phyloP scores from a whole-genome alignment of 148 eudicot genomes.

The Spergularia marina region DNA sequence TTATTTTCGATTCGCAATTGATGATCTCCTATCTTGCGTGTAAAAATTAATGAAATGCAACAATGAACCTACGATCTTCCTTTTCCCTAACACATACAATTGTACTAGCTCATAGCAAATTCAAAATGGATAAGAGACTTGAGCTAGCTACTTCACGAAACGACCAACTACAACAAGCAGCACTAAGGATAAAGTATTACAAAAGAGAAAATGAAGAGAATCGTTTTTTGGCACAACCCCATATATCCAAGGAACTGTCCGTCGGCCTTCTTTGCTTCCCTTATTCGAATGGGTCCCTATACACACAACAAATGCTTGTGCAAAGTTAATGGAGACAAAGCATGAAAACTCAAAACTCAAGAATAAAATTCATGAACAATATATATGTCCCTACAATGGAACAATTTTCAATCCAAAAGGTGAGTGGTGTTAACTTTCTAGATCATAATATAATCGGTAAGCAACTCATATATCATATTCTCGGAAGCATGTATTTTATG shows the following conservation, averaged over 20 bases:
- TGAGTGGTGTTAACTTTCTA: not conserved
- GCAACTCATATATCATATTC: too few species aligned
- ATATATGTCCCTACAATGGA: constrained; percentile 14
- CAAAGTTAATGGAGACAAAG: constrained; percentile 19
- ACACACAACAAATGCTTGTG: not conserved
- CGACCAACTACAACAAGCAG: constrained; percentile 3
- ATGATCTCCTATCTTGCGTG: too few species aligned
- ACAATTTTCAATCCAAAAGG: not conserved
- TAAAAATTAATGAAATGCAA: too few species aligned
- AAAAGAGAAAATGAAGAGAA: constrained; percentile 18
- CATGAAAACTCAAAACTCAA: not conserved
- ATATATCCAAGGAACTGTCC: constrained; percentile 21
- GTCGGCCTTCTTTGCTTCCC: not conserved
- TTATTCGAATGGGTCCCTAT: constrained; percentile 7
- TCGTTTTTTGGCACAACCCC: constrained; percentile 22
- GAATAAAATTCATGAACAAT: not conserved
- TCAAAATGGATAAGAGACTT: not conserved
- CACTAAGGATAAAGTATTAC: not conserved
- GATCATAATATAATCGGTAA: not conserved
- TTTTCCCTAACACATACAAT: too few species aligned
- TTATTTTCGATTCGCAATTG: too few species aligned
- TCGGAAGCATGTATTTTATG: too few species aligned
- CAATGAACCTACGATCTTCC: too few species aligned
- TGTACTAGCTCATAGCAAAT: not conserved
- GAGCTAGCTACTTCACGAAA: not conserved